These are phyloP conservation scores for Emergomyces orientalis DNA, from an alignment of 2,329 filamentous ascomycete species.

Conservation along the genomic window DNA sequence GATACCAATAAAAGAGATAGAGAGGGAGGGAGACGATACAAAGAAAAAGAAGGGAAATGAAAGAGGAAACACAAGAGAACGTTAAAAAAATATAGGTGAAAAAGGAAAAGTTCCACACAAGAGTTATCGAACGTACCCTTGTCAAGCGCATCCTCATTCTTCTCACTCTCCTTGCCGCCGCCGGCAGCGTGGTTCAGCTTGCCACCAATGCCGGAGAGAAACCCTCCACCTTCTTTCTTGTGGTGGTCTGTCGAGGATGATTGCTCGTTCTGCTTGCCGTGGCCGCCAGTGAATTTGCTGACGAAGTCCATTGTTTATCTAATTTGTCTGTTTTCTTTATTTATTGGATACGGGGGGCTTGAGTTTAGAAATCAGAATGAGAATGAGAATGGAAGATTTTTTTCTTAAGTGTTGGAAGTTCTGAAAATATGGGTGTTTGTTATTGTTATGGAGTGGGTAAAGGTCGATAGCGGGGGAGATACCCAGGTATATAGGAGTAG, in stretches of 20 bases:
- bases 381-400: background rate
- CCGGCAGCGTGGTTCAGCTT: conserved; percentile 64
- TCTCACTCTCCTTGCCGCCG: conserved; percentile 64
- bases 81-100: background rate
- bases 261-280: conserved; percentile 28
- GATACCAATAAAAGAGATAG: background rate
- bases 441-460: background rate
- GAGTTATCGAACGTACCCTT: conserved; percentile 49
- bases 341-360: too few species aligned
- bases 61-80: background rate
- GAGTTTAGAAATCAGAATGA: too few species aligned
- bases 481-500: too few species aligned
- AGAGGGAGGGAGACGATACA: background rate
- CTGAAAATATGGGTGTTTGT: background rate
- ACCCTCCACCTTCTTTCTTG: conserved; percentile 32
- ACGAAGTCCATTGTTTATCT: conserved; percentile 25
- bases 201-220: conserved; percentile 53
- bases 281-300: conserved; percentile 42
- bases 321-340: background rate
- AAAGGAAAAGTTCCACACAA: background rate
- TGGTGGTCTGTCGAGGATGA: conserved; percentile 2
- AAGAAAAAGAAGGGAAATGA: background rate
- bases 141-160: conserved; percentile 74
- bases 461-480: background rate
- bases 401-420: background rate